Conservation (phyloP, 2,329 filamentous ascomycete species). For the Verticillium zaregamsianum region DNA sequence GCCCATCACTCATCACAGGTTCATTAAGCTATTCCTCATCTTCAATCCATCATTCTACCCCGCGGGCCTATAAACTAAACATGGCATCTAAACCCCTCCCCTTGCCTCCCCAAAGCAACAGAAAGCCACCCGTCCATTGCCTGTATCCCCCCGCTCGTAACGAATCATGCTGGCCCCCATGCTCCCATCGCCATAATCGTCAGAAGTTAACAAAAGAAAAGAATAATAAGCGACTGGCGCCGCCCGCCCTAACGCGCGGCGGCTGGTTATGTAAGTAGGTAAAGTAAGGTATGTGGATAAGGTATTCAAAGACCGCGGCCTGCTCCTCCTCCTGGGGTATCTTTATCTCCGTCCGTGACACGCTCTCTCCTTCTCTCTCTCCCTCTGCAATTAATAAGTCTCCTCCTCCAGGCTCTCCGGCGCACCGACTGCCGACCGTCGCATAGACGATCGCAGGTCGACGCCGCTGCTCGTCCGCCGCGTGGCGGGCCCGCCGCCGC, state of each 20-base stretch:
- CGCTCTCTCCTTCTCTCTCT: constrained; percentile 2
- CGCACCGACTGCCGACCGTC: constrained; percentile 27
- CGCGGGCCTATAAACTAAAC: background rate
- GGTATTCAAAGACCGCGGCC: background rate
- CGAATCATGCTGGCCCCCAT: background rate
- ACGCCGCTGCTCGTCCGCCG: constrained; percentile 37
- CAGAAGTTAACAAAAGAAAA: background rate
- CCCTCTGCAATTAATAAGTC: constrained; percentile 38
- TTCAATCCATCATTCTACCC: background rate
- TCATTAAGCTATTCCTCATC: background rate
- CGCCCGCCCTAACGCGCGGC: background rate
- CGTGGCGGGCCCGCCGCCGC: constrained; percentile 23
- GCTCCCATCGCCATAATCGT: background rate
- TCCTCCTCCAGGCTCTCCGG: constrained; percentile 47
- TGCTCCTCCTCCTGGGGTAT: constrained; percentile 1
- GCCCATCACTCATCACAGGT: background rate
- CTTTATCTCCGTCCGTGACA: constrained; percentile 1
- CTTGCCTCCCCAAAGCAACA: background rate
- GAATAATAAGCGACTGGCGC: background rate
- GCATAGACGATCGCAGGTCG: constrained; percentile 16
- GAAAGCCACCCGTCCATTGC: background rate
- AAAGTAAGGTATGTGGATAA: background rate
- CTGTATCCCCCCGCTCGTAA: background rate
- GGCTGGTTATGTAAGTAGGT: background rate
- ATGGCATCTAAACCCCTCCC: background rate